Evolutionary conservation across 2,329 filamentous ascomycete species (phyloP), one percentile per base, ranked within the genome.

Genomic region (Botryotinia convoluta): DNA sequence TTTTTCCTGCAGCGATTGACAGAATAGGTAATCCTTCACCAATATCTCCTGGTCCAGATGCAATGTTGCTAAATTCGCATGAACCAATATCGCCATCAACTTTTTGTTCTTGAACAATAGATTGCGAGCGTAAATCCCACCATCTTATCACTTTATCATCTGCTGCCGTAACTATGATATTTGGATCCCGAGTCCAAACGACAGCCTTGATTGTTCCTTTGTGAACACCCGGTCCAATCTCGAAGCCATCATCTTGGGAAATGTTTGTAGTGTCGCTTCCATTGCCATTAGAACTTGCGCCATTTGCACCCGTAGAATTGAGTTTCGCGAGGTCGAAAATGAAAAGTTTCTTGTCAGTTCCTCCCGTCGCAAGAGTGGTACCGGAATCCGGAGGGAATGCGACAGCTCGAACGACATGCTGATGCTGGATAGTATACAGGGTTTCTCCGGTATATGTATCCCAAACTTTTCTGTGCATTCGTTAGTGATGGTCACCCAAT

Each of bases 321-420:
- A 75, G 77, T 82, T 77, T 89, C 26, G 89, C 89, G 26, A 99
- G 86, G 79, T 98, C 95, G 80, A 96, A 99, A 76, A 99, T 92
- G 71, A 95, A 93, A 70, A 99, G 88, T 83, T 96, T 98, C 87
- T 98, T 98, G 84, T 99, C 96, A 85, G 93, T 93, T 39, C 96
- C 96, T 48, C 95, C 96, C 0, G 96, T 98, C 9, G 95, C 96
- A 42, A 99, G 86, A 72, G 97, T 91, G n/a, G 93, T 92, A 35
- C 90, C 91, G 71, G 91, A 89, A 78, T 95, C 92, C 61, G 92
- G 90, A 3, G 93, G 92, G 79, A 98, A 98, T 18, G 96, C 94
- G 75, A 98, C 90, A 57, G 95, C 93, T 76, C 96, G 93, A 75
- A 98, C 96, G 77, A 99, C 98, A 83, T 99, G 96, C 76, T 94